Percentiles rank a stretch among this genome's conserved stretches.
These are phyloP conservation scores for Penicillium psychrofluorescens DNA, from an alignment of 495 filamentous ascomycete species.

Conservation along the genomic window DNA sequence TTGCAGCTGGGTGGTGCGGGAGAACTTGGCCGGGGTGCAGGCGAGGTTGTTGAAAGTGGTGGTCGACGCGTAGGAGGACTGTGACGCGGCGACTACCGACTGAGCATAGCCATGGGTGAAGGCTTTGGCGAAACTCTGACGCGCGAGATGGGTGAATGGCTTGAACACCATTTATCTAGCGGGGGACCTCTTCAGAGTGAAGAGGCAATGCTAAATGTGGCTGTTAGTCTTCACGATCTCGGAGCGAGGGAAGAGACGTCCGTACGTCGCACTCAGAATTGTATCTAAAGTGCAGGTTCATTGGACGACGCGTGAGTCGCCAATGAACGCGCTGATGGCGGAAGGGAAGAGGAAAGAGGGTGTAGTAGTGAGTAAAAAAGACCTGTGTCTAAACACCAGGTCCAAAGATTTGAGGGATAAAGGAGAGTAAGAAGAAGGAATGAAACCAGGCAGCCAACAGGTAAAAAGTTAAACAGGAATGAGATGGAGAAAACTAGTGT, in stretches of 20 bases:
- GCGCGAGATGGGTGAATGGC: conserved; percentile 82
- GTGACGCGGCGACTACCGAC: conserved; percentile 90
- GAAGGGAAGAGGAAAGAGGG: conserved; percentile 2
- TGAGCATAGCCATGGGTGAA: conserved; percentile 97
- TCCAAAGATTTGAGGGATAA: background rate
- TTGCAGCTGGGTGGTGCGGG: conserved; percentile 62
- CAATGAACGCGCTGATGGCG: conserved; percentile 50
- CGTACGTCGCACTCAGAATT: conserved; percentile 43
- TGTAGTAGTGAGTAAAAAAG: background rate
- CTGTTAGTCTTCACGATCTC: background rate
- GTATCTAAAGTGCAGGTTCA: conserved; percentile 53
- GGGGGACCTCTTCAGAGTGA: conserved; percentile 43
- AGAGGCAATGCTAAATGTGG: conserved; percentile 36
- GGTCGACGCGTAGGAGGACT: conserved; percentile 78
- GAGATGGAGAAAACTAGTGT: background rate
- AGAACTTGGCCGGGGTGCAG: conserved; percentile 46
- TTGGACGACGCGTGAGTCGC: conserved; percentile 49
- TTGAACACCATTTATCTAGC: conserved; percentile 77
- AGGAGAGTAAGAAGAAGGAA: too few relatives aligned
- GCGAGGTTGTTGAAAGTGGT: conserved; percentile 48
- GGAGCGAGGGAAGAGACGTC: too few relatives aligned
- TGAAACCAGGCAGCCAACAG: background rate
- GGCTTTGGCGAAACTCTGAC: conserved; percentile 91
- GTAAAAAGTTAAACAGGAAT: background rate
- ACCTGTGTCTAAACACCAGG: background rate